phyloP scores from a whole-genome alignment of 495 filamentous ascomycete species.

The Penicillium lividum region DNA sequence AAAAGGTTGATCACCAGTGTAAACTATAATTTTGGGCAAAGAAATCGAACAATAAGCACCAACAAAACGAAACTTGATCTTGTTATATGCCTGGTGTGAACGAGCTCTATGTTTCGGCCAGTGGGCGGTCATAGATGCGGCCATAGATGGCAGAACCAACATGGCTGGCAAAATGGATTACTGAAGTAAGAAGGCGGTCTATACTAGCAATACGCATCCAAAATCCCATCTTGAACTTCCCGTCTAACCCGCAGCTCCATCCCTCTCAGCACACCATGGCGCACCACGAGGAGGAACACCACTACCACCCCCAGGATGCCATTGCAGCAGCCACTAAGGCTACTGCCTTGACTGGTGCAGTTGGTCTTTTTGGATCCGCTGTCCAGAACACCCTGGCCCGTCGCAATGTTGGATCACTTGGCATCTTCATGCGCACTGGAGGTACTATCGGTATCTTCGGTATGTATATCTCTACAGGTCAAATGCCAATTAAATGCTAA shows the following conservation, averaged over 20 bases:
- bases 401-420: conserved; percentile 73
- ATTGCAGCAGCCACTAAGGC: conserved; percentile 64
- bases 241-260: conserved; percentile 29
- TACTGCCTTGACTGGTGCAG: conserved; percentile 61
- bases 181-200: conserved; percentile 28
- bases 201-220: conserved; percentile 31
- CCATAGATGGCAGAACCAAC: neutral
- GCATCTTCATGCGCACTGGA: conserved; percentile 73
- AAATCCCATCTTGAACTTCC: conserved; percentile 15
- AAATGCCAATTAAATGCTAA: conserved; percentile 18
- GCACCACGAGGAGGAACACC: conserved; percentile 48
- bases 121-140: neutral
- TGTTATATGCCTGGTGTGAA: neutral
- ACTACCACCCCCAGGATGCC: conserved; percentile 79
- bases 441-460: conserved; percentile 66
- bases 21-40: neutral
- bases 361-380: conserved; percentile 71
- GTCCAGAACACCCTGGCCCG: conserved; percentile 82
- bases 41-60: neutral
- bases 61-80: neutral
- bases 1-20: neutral
- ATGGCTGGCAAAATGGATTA: neutral
- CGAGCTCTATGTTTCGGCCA: neutral
- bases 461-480: conserved; percentile 37
- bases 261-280: conserved; percentile 48